phyloP scores from a whole-genome alignment of 805 yeast species.

The Wickerhamomyces hampshirensis region DNA sequence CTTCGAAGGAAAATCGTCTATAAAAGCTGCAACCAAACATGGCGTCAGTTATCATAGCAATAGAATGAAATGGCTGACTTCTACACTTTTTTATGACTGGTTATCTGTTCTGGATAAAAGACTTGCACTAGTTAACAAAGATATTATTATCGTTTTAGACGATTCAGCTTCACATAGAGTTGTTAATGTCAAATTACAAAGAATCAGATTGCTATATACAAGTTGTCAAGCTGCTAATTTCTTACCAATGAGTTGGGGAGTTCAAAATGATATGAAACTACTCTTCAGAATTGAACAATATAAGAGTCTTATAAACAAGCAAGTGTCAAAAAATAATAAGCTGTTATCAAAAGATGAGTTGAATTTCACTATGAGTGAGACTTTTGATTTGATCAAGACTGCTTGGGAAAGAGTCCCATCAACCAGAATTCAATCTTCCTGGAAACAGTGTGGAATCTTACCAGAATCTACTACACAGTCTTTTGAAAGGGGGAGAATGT shows the following conservation, averaged over 20 bases:
- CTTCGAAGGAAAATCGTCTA: slow-evolving; percentile 33
- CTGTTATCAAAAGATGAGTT: slow-evolving; percentile 33
- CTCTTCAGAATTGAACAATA: slow-evolving; percentile 56
- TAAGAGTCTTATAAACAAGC: slow-evolving; percentile 28
- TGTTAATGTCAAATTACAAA: slow-evolving; percentile 43
- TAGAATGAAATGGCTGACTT: slow-evolving; percentile 58
- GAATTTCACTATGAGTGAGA: slow-evolving; percentile 47
- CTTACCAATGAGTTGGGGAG: slow-evolving; percentile 61
- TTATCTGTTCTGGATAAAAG: slow-evolving; percentile 55
- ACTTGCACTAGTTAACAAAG: slow-evolving; percentile 41
- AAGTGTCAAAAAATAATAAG: slow-evolving; percentile 13
- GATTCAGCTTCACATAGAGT: slow-evolving; percentile 62
- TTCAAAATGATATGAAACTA: slow-evolving; percentile 55
- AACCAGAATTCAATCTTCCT: slow-evolving; percentile 34
- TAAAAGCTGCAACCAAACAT: slow-evolving; percentile 45
- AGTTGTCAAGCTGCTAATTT: slow-evolving; percentile 35
- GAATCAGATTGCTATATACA: slow-evolving; percentile 36
- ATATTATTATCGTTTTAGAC: slow-evolving; percentile 52
- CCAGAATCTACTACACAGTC: slow-evolving; percentile 28
- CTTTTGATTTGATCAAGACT: slow-evolving; percentile 51
- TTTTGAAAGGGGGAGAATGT: slow-evolving; percentile 27
- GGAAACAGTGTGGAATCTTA: slow-evolving; percentile 40
- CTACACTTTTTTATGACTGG: slow-evolving; percentile 60
- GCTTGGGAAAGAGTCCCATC: slow-evolving; percentile 47
- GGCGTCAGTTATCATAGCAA: slow-evolving; percentile 55